Conservation (phyloP, 164 flowering plant genomes). For the Magnolia officinalis region DNA sequence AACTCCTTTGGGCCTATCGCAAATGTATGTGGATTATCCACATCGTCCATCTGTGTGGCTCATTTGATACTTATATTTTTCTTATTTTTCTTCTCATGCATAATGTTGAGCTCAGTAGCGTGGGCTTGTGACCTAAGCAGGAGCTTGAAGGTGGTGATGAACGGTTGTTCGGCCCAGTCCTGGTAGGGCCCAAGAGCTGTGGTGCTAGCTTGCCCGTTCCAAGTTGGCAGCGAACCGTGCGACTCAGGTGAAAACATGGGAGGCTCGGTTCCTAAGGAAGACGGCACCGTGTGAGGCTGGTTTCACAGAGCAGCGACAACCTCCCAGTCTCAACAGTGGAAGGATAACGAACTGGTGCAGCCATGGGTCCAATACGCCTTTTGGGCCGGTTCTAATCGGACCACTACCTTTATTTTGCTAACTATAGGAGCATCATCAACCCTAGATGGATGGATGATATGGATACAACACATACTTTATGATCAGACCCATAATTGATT, state of each 20-base stretch:
- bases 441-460: no score
- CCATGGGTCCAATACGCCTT: background rate
- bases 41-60: no score
- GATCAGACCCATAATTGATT: no score
- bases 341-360: constrained; percentile 8
- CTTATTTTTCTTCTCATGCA: no score
- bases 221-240: background rate
- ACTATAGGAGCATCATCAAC: no score
- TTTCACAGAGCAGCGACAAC: constrained; percentile 14
- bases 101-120: background rate
- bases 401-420: background rate
- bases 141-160: background rate
- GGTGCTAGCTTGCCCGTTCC: background rate
- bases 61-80: no score
- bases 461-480: no score
- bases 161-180: background rate
- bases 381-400: background rate
- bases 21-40: no score
- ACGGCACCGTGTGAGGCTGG: constrained; percentile 8
- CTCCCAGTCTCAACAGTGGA: constrained; percentile 12
- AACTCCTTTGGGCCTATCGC: no score
- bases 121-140: background rate
- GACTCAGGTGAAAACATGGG: background rate
- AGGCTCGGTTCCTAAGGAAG: background rate
- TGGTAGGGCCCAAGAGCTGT: background rate